A percentile compares a stretch with the other conserved stretches of the same genome.
These are phyloP conservation scores for Linum trigynum DNA, from an alignment of 345 rosid genomes.

Conservation along the genomic window DNA sequence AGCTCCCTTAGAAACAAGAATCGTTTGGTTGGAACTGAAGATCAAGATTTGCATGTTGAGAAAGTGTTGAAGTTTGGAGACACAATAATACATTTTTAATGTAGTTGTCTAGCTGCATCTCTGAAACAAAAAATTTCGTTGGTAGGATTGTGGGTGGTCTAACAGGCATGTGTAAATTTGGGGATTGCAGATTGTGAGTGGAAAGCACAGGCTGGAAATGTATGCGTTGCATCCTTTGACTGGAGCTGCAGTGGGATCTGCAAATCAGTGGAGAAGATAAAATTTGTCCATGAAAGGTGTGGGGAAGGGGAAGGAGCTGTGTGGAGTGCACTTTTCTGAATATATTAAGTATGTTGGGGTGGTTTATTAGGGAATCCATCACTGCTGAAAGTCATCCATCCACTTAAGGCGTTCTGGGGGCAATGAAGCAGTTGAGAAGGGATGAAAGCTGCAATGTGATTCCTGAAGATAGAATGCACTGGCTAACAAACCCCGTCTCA, in stretches of 20 bases:
- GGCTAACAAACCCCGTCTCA: too few species aligned
- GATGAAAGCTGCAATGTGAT: too few species aligned
- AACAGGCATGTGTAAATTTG: background rate
- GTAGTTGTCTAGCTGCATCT: background rate
- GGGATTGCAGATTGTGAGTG: slow-evolving; percentile 69
- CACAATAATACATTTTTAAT: background rate
- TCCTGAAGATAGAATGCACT: too few species aligned
- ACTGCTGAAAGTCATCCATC: too few species aligned
- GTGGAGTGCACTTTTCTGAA: slow-evolving; percentile 49
- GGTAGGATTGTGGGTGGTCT: background rate
- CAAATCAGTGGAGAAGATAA: slow-evolving; percentile 86
- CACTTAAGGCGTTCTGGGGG: too few species aligned
- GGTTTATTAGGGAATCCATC: too few species aligned
- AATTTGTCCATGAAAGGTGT: slow-evolving; percentile 68
- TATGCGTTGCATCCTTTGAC: slow-evolving; percentile 85
- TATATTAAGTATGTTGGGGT: background rate
- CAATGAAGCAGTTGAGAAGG: too few species aligned
- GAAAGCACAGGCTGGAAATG: slow-evolving; percentile 91
- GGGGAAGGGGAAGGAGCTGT: slow-evolving; percentile 88
- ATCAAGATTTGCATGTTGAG: background rate
- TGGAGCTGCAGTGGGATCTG: slow-evolving; percentile 99
- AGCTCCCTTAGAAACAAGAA: background rate
- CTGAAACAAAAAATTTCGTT: too few species aligned
- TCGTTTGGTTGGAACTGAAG: background rate
- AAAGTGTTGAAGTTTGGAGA: background rate